Conservation (phyloP, 768 basidiomycete genomes). For the Lentinula edodes region DNA sequence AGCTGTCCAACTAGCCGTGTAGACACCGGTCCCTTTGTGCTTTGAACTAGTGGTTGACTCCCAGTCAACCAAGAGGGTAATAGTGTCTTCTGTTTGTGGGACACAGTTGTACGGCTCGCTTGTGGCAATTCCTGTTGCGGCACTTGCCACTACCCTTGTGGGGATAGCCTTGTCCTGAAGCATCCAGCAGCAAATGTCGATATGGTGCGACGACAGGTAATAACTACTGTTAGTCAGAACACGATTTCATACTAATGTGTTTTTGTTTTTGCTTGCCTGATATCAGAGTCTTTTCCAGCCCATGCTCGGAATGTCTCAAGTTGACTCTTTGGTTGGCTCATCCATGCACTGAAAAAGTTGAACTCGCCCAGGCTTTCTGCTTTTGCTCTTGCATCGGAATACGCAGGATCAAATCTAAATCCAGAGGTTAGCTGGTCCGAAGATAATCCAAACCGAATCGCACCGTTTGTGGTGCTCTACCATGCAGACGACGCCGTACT, state of each 20-base stretch:
- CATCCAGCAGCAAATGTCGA: conserved; percentile 86
- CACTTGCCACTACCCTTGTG: conserved; percentile 86
- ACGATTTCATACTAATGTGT: not conserved
- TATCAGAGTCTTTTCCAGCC: conserved; percentile 93
- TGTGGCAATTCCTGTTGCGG: conserved; percentile 87
- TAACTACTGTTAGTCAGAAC: conserved; percentile 45
- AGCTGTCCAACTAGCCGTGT: conserved; percentile 94
- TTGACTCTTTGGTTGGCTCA: conserved; percentile 95
- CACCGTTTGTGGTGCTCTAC: conserved; percentile 94
- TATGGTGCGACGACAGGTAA: conserved; percentile 93
- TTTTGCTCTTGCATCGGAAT: conserved; percentile 83
- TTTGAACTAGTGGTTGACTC: conserved; percentile 68
- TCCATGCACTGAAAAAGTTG: conserved; percentile 96
- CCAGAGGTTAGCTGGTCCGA: not conserved
- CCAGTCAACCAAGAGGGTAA: conserved; percentile 94
- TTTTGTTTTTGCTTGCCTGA: conserved; percentile 45
- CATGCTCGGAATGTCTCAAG: conserved; percentile 92
- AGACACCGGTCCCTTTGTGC: conserved; percentile 83
- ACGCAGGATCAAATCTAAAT: conserved; percentile 78
- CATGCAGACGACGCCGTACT: conserved; percentile 80
- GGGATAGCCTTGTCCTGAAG: conserved; percentile 70
- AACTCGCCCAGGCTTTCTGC: conserved; percentile 79
- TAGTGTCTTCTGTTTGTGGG: conserved; percentile 87
- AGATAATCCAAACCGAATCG: conserved; percentile 8
- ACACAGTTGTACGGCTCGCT: conserved; percentile 85